Conservation (phyloP, 2,329 filamentous ascomycete species). For the Penicillium brasilianum region DNA sequence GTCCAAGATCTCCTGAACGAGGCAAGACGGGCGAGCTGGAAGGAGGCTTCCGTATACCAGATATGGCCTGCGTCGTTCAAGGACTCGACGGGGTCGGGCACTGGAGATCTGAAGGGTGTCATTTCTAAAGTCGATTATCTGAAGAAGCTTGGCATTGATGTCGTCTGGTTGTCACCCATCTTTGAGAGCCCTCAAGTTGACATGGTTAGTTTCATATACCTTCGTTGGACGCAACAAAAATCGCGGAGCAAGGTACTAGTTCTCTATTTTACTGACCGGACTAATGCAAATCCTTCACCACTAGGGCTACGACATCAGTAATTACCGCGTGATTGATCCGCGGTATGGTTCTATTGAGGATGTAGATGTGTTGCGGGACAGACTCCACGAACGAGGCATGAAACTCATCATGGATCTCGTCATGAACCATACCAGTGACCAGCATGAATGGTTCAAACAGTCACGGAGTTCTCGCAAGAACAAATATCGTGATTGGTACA, state of each 20-base stretch:
- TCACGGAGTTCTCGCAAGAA: slow-evolving; percentile 52
- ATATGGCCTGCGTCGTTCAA: slow-evolving; percentile 9
- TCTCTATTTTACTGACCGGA: background rate
- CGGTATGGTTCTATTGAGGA: slow-evolving; percentile 54
- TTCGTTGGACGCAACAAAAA: background rate
- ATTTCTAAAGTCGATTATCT: slow-evolving; percentile 36
- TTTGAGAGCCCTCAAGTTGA: slow-evolving; percentile 54
- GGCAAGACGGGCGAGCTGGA: background rate
- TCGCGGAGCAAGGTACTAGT: background rate
- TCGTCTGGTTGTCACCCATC: slow-evolving; percentile 36
- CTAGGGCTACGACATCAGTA: slow-evolving; percentile 64
- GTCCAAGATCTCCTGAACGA: background rate
- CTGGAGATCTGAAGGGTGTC: slow-evolving; percentile 6
- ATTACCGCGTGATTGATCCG: slow-evolving; percentile 51
- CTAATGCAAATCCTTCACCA: background rate
- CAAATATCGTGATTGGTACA: slow-evolving; percentile 63
- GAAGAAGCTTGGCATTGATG: slow-evolving; percentile 35
- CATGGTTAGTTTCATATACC: background rate
- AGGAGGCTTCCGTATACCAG: slow-evolving; percentile 7
- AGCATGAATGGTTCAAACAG: slow-evolving; percentile 65
- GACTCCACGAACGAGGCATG: slow-evolving; percentile 52
- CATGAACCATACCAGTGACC: slow-evolving; percentile 49
- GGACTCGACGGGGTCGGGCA: slow-evolving; percentile 1
- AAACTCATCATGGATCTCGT: slow-evolving; percentile 57
- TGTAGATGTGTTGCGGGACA: slow-evolving; percentile 51